phyloP scores from a whole-genome alignment of 768 basidiomycete genomes.

The button mushroom (Agaricus bisporus) region DNA sequence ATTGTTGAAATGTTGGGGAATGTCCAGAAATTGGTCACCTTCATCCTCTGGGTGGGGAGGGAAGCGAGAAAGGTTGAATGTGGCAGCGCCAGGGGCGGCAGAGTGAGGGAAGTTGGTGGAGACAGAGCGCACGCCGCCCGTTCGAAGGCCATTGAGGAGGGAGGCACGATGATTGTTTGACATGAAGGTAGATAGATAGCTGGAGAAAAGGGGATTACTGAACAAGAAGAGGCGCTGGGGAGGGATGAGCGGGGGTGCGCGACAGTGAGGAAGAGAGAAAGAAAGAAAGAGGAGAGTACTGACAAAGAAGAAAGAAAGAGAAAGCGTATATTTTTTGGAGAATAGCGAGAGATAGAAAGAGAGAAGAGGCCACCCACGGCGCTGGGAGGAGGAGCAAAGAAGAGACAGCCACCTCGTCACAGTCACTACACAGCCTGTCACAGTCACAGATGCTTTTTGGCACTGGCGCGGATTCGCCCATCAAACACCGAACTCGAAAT shows the following conservation, averaged over 20 bases:
- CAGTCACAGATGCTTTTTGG: constrained; percentile 70
- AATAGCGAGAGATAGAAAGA: constrained; percentile 21
- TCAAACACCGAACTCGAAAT: constrained; percentile 85
- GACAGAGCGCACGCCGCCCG: constrained; percentile 81
- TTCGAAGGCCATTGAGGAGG: constrained; percentile 84
- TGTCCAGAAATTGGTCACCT: constrained; percentile 53
- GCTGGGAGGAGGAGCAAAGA: constrained; percentile 22
- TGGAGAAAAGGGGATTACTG: constrained; percentile 27
- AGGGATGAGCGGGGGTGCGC: neutral
- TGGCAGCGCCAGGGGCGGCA: constrained; percentile 47
- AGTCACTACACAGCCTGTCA: constrained; percentile 19
- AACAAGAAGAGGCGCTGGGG: constrained; percentile 21
- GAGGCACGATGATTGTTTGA: constrained; percentile 66
- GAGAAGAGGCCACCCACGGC: constrained; percentile 23
- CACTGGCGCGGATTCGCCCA: constrained; percentile 74
- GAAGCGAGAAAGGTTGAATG: constrained; percentile 63
- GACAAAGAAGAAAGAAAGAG: constrained; percentile 16
- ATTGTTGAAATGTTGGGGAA: constrained; percentile 49
- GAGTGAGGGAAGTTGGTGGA: constrained; percentile 61
- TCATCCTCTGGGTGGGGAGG: constrained; percentile 48
- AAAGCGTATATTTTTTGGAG: constrained; percentile 15
- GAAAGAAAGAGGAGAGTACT: constrained; percentile 16
- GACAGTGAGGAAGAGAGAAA: constrained; percentile 13
- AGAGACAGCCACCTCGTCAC: constrained; percentile 19
- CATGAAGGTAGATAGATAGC: constrained; percentile 28